A percentile compares a stretch with the other conserved stretches of the same genome.
These are phyloP conservation scores for Xylaria flabelliformis DNA, from an alignment of 495 filamentous ascomycete species.

Conservation along the genomic window DNA sequence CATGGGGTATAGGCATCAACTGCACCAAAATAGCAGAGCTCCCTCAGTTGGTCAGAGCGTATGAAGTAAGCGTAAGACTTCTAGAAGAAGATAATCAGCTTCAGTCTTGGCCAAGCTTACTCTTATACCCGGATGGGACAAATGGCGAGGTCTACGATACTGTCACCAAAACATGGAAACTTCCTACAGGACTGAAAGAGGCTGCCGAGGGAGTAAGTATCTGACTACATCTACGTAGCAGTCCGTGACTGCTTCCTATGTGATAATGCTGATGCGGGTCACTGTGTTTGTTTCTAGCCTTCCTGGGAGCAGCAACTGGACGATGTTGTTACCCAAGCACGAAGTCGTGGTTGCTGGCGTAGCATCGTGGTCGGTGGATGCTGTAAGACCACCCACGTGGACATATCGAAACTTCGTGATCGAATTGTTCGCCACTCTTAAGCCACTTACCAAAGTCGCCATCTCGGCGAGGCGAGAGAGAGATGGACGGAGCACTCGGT, in stretches of 20 bases:
- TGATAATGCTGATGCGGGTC: conserved; percentile 4
- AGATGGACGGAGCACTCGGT: not conserved
- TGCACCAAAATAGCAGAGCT: conserved; percentile 67
- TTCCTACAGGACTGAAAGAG: conserved; percentile 33
- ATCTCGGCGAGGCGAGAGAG: not conserved
- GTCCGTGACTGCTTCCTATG: not conserved
- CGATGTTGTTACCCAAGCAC: conserved; percentile 60
- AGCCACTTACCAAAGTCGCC: not conserved
- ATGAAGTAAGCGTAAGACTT: conserved; percentile 49
- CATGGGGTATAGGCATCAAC: conserved; percentile 71
- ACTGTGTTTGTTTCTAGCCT: conserved; percentile 24
- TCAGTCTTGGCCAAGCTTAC: conserved; percentile 58
- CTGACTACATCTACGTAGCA: conserved; percentile 2
- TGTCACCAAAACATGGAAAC: conserved; percentile 63
- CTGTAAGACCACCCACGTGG: conserved; percentile 60
- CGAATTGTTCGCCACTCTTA: not conserved
- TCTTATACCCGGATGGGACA: conserved; percentile 73
- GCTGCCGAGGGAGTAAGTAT: conserved; percentile 28
- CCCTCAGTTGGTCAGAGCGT: conserved; percentile 50
- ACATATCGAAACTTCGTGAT: conserved; percentile 56
- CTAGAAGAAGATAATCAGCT: conserved; percentile 40
- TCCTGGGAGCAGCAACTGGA: conserved; percentile 63
- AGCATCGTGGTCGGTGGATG: conserved; percentile 65
- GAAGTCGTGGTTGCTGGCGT: conserved; percentile 62
- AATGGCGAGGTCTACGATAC: conserved; percentile 71